Evolutionary conservation across 768 basidiomycete species (phyloP), one percentile per base, ranked within the genome.

Genomic region (Amanita thiersii): DNA sequence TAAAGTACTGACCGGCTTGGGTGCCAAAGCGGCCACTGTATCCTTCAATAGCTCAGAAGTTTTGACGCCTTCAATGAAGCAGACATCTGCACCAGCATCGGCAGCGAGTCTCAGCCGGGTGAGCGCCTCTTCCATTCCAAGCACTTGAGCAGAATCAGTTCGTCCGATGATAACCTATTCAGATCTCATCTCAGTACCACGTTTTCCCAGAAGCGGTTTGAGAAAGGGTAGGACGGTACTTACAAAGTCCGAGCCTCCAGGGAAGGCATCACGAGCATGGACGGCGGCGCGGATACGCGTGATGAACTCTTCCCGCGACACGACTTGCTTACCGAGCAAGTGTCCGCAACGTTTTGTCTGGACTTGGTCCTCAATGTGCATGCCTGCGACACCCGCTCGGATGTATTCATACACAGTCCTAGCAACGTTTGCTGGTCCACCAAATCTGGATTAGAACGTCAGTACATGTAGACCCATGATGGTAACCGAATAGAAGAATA

Each of bases 21-120:
- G 84, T 4, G 78, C 73, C 20, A 87, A 60, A 2, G 78, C 81
- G 17, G 69, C 68, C 34, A 87, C 77, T 7, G 84, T 84, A 1
- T 64, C 64, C 43, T 72, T 66, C 11, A 86, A 68, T 17, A 81
- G 71, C 33, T 81, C 77, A 34, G 77, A 69, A 1, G 75, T 81
- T 57, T 75, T 75, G 20, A 86, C 82, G 30, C 85, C 84, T 56
- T 86, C 84, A 25, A 86, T 85, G 60, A 87, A 88, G 57, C 82
- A 86, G 9, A 83, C 82, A 52, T 87, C 84, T 0, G 84, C 84
- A 21, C 84, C 84, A 7, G 73, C 79, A 44, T 79, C 79, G 0
- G 81, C 73, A 6, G 84, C 84, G 15, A 86, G 69, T 56, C 79
- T 75, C 45, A 86, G 64, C 20, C 84, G 73, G 6, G 52, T 59